These are phyloP conservation scores for Stagonosporopsis cucurbitacearum DNA, from an alignment of 2,329 filamentous ascomycete genomes.

Conservation along the genomic window DNA sequence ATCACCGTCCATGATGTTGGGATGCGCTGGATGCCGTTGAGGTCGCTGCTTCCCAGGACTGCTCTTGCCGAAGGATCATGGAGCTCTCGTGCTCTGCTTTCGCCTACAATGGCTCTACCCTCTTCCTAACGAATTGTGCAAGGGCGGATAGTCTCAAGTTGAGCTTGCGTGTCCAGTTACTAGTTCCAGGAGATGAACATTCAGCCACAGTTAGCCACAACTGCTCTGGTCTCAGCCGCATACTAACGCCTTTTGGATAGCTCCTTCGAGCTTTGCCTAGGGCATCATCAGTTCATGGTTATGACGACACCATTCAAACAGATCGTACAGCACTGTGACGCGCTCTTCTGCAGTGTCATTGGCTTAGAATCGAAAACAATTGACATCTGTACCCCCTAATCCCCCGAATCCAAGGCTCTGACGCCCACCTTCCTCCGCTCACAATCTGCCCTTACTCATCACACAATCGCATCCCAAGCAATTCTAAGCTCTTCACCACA, in stretches of 20 bases:
- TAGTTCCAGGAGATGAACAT: constrained; percentile 23
- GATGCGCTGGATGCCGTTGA: constrained; percentile 27
- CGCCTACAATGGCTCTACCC: background rate
- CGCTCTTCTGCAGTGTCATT: constrained; percentile 5
- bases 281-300: constrained; percentile 4
- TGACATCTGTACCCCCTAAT: constrained; percentile 9
- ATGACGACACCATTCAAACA: constrained; percentile 16
- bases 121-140: constrained; percentile 19
- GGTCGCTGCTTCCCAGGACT: constrained; percentile 31
- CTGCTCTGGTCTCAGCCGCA: constrained; percentile 5
- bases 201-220: constrained; percentile 13
- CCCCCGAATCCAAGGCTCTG: constrained; percentile 1
- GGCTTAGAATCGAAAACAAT: constrained; percentile 6
- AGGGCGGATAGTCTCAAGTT: constrained; percentile 19
- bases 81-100: constrained; percentile 10
- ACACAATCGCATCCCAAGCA: background rate
- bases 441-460: constrained; percentile 8
- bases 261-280: constrained; percentile 10
- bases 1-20: constrained; percentile 71
- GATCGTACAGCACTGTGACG: constrained; percentile 12
- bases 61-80: constrained; percentile 27
- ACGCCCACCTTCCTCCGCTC: constrained; percentile 7
- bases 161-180: constrained; percentile 43
- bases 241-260: constrained; percentile 4
- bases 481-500: constrained; percentile 1